Conservation (phyloP, 2,329 filamentous ascomycete species). For the Plenodomus tracheiphilus region DNA sequence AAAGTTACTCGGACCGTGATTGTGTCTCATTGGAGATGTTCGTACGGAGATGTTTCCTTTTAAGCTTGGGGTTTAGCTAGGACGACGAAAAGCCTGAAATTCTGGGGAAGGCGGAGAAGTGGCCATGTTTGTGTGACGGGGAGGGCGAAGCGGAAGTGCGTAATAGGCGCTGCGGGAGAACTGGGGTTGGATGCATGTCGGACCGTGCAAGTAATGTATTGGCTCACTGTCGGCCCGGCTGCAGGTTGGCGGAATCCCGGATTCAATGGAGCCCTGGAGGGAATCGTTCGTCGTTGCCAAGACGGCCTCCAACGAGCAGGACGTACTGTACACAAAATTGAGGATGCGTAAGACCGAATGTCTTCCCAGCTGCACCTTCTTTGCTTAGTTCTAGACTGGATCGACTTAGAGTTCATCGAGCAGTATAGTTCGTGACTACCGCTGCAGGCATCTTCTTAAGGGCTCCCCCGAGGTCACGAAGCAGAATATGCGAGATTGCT, state of each 20-base stretch:
- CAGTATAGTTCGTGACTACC: no score
- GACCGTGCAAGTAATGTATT: slow-evolving; percentile 10
- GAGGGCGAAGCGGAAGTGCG: no score
- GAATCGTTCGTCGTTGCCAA: background rate
- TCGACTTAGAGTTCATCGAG: no score
- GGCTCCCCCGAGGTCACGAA: no score
- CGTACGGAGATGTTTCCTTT: slow-evolving; percentile 11
- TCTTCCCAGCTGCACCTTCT: no score
- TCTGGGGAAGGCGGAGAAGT: slow-evolving; percentile 13
- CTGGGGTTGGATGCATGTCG: slow-evolving; percentile 20
- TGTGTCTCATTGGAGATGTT: background rate
- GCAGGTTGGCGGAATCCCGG: background rate
- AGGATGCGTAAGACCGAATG: no score
- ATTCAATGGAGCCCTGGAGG: no score
- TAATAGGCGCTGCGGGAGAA: slow-evolving; percentile 2
- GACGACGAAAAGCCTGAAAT: slow-evolving; percentile 3
- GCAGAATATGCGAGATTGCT: no score
- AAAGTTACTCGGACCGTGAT: background rate
- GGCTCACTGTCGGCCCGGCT: slow-evolving; percentile 17
- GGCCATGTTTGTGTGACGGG: slow-evolving; percentile 1
- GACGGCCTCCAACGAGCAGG: background rate
- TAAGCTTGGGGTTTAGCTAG: slow-evolving; percentile 2
- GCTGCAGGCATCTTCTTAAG: no score
- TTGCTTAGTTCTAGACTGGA: no score
- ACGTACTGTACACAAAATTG: no score